Base-by-base conservation (phyloP, 2,329 filamentous ascomycete genomes). In the Raffaelea ambrosiae region DNA sequence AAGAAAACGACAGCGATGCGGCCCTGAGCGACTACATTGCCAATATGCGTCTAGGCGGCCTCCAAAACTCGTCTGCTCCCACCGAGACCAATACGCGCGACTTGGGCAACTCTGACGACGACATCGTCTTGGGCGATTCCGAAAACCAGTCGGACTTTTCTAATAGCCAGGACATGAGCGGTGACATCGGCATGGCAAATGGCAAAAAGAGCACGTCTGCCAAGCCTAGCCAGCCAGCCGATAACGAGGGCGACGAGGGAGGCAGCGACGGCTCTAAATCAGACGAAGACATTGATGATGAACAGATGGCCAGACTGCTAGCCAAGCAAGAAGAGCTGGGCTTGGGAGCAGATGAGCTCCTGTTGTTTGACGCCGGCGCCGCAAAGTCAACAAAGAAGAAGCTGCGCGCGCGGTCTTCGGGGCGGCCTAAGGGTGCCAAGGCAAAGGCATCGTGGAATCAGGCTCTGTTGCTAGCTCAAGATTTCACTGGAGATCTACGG, bases 11-110 rank as follows among this genome's bases (percentile, higher is more conserved):
- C 3, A 69, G 74, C 8, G 73, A 83, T 18, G 77, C 81, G 36
- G 75, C 71, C 1, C 68, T 82, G 55, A 75, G 77, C 1, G 86
- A 90, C 57, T 89, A 89, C 56, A 82, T 88, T 57, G 73, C 77
- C 40, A 87, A 88, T 52, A 71, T 86, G 57, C 65, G 64, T 18
- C 70, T 70, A 1, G 70, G 72, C 43, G 69, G 67, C 3, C 43
- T 60, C 10, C 53, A 58, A 4, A 58, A 61, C 13, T 51, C 57
- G 3, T 40, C 53, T 16, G 46, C 53, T 3, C 52, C 58, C 4
- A 55, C 59, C 23, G 44, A 58, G 5, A 61, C 65, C 45, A 58
- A 57, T 11, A 54, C 56, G 9, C 64, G 67, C 48, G 69, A 74
- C 40, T 58, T 75, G 3, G 72, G 72, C 21, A 71, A 67, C 33